Evolutionary conservation across 1,284 basidiomycete species (phyloP), one percentile per base, ranked within the genome.

Genomic region (Pseudozyma pruni): DNA sequence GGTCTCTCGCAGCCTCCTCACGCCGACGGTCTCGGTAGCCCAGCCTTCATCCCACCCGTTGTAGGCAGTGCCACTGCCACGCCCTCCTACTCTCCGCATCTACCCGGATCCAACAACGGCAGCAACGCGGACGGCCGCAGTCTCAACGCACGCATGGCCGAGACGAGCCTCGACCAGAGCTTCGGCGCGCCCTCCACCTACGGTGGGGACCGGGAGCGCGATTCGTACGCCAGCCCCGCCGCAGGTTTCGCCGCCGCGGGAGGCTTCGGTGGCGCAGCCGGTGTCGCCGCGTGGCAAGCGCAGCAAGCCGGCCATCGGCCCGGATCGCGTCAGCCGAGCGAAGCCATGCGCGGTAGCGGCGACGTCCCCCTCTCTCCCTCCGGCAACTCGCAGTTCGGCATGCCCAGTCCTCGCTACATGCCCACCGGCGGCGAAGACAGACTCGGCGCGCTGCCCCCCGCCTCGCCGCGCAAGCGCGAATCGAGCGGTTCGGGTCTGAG

Each of bases 391-490:
- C 69, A 67, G 39, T 66, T 68, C 23, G 52, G 55, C 40, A 45
- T 52, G 41, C 17, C 45, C 9, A 59, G 32, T 20, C 45, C 60
- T 20, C 52, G 70, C 14, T 70, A 63, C 42, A 35, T 47, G 5
- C 50, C 64, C 3, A 38, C 35, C 4, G 44, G 51, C 19, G 53
- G 55, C 51, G 70, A 72, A 10, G 70, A 72, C 47, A 50, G 39
- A 39, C 59, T 72, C 3, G 70, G 64, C 25, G 64, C 70, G 25
- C 40, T 72, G 40, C 72, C 72, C 14, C 72, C 72, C 14, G 32
- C 60, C 0, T 74, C 72, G 14, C 71, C 74, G 7, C 58, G 74
- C 38, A 76, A 76, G 51, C 61, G 74, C 27, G 74, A 76, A 42
- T 70, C 70, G 22, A 71, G 56, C 22, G 66, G 70, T 17, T 69